Evolutionary conservation across 768 basidiomycete species (phyloP).

Genomic region (Neoboletus subvelutipes): DNA sequence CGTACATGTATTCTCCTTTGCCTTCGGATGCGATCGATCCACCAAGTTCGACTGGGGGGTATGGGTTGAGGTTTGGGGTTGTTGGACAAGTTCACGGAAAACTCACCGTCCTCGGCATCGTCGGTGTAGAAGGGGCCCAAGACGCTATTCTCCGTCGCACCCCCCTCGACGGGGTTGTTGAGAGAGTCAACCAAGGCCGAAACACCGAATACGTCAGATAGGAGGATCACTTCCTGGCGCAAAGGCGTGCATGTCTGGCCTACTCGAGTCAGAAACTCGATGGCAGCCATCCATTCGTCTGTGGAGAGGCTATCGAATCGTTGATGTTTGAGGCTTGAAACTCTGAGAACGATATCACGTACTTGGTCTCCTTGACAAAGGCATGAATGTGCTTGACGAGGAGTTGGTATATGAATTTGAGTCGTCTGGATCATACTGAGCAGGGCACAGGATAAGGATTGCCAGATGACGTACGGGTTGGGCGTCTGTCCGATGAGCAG

Average conservation of each 20-base stretch:
- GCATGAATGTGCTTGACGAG: conserved; percentile 71
- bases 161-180: conserved; percentile 63
- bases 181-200: conserved; percentile 74
- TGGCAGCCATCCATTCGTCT: conserved; percentile 82
- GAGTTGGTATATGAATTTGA: conserved; percentile 46
- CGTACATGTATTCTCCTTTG: conserved; percentile 81
- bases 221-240: conserved; percentile 78
- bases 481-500: conserved; percentile 38
- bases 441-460: background rate
- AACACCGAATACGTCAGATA: conserved; percentile 80
- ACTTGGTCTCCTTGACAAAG: conserved; percentile 71
- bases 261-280: conserved; percentile 72
- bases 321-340: background rate
- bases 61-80: background rate
- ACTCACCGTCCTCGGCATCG: conserved; percentile 69
- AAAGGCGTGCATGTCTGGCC: conserved; percentile 74
- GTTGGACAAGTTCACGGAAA: background rate
- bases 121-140: conserved; percentile 83
- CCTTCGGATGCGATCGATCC: conserved; percentile 84
- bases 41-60: conserved; percentile 54
- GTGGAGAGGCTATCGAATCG: conserved; percentile 54
- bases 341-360: conserved; percentile 9
- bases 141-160: conserved; percentile 72
- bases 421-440: conserved; percentile 32
- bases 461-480: conserved; percentile 39